Percentiles rank a stretch among this genome's conserved stretches.
Evolutionary conservation across 2,329 filamentous ascomycete genomes (phyloP).

Genomic region (Cytospora mali): DNA sequence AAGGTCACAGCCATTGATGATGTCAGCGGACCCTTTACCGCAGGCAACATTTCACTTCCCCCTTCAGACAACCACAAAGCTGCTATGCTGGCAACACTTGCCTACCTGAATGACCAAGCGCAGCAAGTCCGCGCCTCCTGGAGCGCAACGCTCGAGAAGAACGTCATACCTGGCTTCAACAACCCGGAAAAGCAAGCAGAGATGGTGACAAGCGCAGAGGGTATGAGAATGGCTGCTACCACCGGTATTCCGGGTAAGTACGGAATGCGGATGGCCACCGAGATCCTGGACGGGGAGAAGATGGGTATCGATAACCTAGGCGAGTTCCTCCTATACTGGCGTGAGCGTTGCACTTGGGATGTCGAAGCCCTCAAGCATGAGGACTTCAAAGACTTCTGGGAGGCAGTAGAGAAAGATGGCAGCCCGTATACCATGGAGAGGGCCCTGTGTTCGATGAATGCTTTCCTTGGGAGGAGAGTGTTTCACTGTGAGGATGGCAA

Average conservation of each 20-base stretch:
- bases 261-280: slow-evolving; percentile 19
- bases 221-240: slow-evolving; percentile 8
- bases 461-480: slow-evolving; percentile 17
- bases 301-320: slow-evolving; percentile 24
- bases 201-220: not conserved
- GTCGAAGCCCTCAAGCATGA: slow-evolving; percentile 10
- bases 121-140: slow-evolving; percentile 26
- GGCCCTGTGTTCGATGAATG: slow-evolving; percentile 22
- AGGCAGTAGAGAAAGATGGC: slow-evolving; percentile 4
- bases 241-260: slow-evolving; percentile 21
- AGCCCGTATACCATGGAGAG: slow-evolving; percentile 19
- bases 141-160: slow-evolving; percentile 24
- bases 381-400: slow-evolving; percentile 14
- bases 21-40: slow-evolving; percentile 10
- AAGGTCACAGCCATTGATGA: slow-evolving; percentile 3
- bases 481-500: slow-evolving; percentile 20
- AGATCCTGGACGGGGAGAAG: slow-evolving; percentile 20
- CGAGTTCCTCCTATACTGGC: slow-evolving; percentile 28
- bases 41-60: slow-evolving; percentile 8
- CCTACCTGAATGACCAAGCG: slow-evolving; percentile 23
- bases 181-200: slow-evolving; percentile 23
- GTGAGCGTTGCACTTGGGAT: slow-evolving; percentile 23
- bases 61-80: slow-evolving; percentile 7
- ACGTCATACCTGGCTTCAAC: slow-evolving; percentile 15
- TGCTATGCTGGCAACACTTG: slow-evolving; percentile 18